These are phyloP conservation scores for Ganoderma lingzhi DNA, from an alignment of 1,284 basidiomycete genomes.

Conservation along the genomic window DNA sequence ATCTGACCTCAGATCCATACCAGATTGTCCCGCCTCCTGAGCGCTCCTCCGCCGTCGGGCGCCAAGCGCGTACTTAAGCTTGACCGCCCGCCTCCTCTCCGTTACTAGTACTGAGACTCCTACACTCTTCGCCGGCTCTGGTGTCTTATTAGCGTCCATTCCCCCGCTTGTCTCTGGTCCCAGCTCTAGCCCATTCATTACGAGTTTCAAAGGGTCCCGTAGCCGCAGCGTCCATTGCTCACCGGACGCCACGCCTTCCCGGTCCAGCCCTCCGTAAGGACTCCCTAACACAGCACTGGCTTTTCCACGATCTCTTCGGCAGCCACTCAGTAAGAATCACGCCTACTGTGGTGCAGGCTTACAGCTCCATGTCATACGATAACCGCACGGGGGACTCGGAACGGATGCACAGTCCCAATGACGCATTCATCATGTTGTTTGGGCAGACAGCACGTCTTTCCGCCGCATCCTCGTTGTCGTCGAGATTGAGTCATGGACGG, in stretches of 20 bases:
- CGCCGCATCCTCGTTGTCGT: neutral
- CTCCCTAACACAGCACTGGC: neutral
- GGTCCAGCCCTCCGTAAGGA: neutral
- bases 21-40: constrained; percentile 1
- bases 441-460: neutral
- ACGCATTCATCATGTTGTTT: neutral
- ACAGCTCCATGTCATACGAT: constrained; percentile 5
- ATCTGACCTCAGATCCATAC: constrained; percentile 9
- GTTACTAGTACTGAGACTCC: neutral
- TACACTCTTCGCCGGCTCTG: neutral
- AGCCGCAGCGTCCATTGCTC: neutral
- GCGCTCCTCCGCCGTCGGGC: neutral
- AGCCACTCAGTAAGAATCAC: constrained; percentile 3
- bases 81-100: neutral
- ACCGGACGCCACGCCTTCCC: neutral
- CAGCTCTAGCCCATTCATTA: neutral
- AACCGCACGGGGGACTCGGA: constrained; percentile 1
- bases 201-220: neutral
- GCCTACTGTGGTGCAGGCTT: neutral
- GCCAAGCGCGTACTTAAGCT: neutral
- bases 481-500: neutral
- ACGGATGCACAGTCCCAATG: constrained; percentile 3
- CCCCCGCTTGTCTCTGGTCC: neutral
- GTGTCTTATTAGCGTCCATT: constrained; percentile 6
- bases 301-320: constrained; percentile 6